These are phyloP conservation scores for Cercospora brassicicola DNA, from an alignment of 2,329 filamentous ascomycete genomes.

Conservation along the genomic window DNA sequence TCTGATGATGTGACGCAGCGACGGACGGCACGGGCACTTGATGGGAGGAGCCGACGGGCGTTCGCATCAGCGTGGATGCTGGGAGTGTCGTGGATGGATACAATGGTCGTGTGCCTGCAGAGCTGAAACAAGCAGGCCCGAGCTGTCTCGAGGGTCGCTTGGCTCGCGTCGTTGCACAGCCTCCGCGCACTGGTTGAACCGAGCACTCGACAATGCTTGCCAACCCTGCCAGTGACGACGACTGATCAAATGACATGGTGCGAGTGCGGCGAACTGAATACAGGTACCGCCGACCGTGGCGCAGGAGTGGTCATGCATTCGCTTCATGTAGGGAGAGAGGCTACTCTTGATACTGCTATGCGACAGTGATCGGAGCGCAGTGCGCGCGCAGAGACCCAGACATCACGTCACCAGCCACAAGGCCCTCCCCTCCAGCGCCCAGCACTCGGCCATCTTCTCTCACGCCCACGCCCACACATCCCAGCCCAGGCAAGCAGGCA, in stretches of 20 bases:
- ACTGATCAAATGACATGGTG: not conserved
- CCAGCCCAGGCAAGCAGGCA: not conserved
- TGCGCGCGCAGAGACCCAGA: not conserved
- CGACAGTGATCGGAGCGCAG: not conserved
- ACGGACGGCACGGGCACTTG: not conserved
- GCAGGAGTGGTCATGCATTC: not conserved
- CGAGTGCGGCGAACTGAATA: not conserved
- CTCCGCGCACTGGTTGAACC: not conserved
- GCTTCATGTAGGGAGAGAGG: not conserved
- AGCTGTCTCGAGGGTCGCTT: not conserved
- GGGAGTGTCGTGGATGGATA: not conserved
- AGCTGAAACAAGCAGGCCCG: not conserved
- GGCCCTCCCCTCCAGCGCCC: not conserved
- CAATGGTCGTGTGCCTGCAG: constrained; percentile 1
- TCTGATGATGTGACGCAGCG: not conserved
- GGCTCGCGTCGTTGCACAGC: not conserved
- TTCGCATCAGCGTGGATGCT: not conserved
- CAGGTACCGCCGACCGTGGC: not conserved
- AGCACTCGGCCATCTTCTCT: not conserved
- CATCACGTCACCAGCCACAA: constrained; percentile 1
- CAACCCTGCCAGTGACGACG: not conserved
- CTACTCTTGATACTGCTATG: not conserved
- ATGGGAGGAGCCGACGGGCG: not conserved
- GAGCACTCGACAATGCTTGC: not conserved
- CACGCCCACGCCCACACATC: not conserved